Percentiles rank a stretch among this genome's conserved stretches.
Evolutionary conservation across 257 asterid genomes (phyloP).

Genomic region (Ilex asprella): DNA sequence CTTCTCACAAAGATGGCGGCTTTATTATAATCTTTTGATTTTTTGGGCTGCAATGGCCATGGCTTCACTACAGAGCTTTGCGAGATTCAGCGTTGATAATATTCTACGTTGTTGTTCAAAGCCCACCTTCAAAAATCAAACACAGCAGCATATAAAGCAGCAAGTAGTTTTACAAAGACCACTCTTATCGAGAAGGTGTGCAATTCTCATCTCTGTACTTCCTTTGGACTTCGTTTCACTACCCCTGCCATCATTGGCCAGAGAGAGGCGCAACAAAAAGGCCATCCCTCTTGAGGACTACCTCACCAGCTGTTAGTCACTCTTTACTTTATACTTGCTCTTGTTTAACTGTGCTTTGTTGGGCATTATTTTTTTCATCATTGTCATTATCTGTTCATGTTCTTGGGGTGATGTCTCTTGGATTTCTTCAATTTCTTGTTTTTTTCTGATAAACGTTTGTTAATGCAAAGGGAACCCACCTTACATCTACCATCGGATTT

Average conservation of each 20-base stretch:
- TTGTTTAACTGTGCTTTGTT: not conserved
- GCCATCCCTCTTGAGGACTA: constrained; percentile 70
- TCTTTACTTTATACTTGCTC: not conserved
- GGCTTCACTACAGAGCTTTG: no score
- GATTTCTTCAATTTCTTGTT: no score
- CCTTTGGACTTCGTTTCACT: constrained; percentile 41
- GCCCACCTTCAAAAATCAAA: constrained; percentile 7
- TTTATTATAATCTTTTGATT: no score
- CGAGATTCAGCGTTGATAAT: not conserved
- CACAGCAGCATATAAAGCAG: constrained; percentile 8
- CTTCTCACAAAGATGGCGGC: no score
- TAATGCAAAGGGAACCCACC: no score
- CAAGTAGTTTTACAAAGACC: constrained; percentile 22
- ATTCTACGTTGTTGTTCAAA: constrained; percentile 14
- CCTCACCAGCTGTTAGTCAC: constrained; percentile 43
- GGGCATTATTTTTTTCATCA: constrained; percentile 2
- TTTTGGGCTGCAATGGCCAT: no score
- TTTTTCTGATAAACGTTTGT: no score
- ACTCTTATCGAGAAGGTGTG: constrained; percentile 74
- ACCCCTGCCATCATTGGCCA: constrained; percentile 58
- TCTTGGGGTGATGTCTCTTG: no score
- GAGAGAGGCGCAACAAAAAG: constrained; percentile 85
- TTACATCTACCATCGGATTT: no score
- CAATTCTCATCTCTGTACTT: constrained; percentile 47
- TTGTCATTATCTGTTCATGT: not conserved